These are phyloP conservation scores for Cicer cuneatum DNA, from an alignment of 306 rosid species.

Conservation along the genomic window DNA sequence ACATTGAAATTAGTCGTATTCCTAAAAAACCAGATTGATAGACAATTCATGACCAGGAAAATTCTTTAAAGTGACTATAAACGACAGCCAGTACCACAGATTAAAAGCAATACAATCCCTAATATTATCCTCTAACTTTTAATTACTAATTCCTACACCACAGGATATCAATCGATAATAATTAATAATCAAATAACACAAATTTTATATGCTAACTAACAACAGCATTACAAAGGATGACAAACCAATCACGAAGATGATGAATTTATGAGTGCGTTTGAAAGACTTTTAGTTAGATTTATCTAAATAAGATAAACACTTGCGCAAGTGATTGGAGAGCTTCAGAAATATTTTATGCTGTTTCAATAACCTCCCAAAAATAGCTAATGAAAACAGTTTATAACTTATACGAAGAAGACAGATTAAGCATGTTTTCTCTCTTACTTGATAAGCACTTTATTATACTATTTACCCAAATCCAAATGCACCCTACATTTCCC, in stretches of 20 bases:
- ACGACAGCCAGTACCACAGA: not conserved
- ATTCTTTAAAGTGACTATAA: not conserved
- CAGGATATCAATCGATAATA: not conserved
- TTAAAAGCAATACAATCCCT: slow-evolving; percentile 2
- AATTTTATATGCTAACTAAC: not conserved
- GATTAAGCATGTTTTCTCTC: not conserved
- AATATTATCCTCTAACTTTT: not conserved
- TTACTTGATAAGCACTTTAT: not conserved
- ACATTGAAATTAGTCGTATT: not conserved
- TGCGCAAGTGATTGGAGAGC: not conserved
- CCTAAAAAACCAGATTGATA: not conserved
- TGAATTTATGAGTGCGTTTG: not conserved
- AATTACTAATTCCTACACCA: not conserved
- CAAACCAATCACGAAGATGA: not conserved
- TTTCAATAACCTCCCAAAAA: not conserved
- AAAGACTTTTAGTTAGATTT: not conserved
- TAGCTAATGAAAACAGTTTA: not conserved
- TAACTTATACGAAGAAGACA: not conserved
- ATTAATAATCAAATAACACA: not conserved
- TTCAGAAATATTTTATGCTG: not conserved
- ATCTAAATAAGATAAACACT: not conserved
- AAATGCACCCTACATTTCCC: not conserved
- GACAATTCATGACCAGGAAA: not conserved
- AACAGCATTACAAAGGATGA: not conserved
- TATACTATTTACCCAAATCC: not conserved